Conservation (phyloP, 805 yeast genomes). For the Teunomyces cretensis region DNA sequence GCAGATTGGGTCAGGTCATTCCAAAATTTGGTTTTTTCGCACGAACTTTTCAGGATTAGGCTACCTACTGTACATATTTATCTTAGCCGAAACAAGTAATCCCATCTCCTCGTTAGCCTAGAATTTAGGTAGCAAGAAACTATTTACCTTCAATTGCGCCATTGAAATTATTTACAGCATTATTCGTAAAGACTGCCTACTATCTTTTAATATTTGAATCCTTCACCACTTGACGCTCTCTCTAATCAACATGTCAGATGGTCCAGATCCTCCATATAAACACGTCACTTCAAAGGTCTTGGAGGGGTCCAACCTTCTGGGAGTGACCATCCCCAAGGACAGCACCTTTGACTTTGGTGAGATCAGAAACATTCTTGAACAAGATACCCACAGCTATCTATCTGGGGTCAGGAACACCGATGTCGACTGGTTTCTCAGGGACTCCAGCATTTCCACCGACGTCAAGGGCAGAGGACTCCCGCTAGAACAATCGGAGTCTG, state of each 20-base stretch:
- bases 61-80: background rate
- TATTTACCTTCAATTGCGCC: background rate
- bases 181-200: background rate
- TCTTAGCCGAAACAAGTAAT: background rate
- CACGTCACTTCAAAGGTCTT: background rate
- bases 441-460: slow-evolving; percentile 15
- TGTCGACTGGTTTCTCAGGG: slow-evolving; percentile 54
- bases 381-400: slow-evolving; percentile 16
- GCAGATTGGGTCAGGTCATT: slow-evolving; percentile 2
- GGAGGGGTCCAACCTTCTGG: background rate
- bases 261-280: slow-evolving; percentile 1
- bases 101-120: background rate
- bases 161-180: too few species aligned
- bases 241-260: background rate
- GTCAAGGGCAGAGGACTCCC: background rate
- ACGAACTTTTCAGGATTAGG: background rate
- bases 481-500: background rate
- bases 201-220: background rate
- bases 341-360: slow-evolving; percentile 17
- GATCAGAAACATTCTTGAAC: slow-evolving; percentile 22
- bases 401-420: slow-evolving; percentile 42
- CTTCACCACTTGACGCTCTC: background rate
- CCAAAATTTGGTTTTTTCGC: background rate
- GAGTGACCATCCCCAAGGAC: background rate
- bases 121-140: background rate